phyloP scores from a whole-genome alignment of 2,329 filamentous ascomycete genomes.

The Knufia fluminis region DNA sequence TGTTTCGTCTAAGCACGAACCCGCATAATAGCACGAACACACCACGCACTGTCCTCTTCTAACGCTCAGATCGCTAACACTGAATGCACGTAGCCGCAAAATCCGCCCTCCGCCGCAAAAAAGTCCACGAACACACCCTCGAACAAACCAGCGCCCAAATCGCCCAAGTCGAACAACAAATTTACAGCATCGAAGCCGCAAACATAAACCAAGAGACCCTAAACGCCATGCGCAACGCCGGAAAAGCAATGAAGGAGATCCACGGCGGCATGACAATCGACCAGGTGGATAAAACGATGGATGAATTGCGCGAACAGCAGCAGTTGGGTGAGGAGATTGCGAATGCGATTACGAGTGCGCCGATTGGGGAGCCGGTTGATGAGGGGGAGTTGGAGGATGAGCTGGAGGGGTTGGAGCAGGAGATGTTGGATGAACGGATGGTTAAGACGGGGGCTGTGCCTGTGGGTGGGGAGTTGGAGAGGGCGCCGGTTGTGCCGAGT shows the following conservation, averaged over 20 bases:
- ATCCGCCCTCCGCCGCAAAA: conserved; percentile 84
- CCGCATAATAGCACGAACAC: no score
- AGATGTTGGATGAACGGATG: conserved; percentile 89
- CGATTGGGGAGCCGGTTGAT: conserved; percentile 62
- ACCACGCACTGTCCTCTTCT: no score
- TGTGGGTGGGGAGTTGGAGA: conserved; percentile 65
- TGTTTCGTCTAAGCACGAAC: no score
- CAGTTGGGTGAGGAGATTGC: conserved; percentile 88
- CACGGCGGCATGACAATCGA: conserved; percentile 85
- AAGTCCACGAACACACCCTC: conserved; percentile 81
- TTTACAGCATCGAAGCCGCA: conserved; percentile 92
- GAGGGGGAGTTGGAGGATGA: conserved; percentile 80
- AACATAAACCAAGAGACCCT: conserved; percentile 98
- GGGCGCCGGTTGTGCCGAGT: conserved; percentile 65
- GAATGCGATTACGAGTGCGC: conserved; percentile 67
- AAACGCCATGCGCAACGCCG: conserved; percentile 84
- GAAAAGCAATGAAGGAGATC: conserved; percentile 84
- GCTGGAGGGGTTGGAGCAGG: conserved; percentile 78
- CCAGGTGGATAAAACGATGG: conserved; percentile 93
- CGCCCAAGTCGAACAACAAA: conserved; percentile 84
- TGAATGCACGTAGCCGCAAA: conserved; percentile 63
- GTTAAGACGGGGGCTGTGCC: conserved; percentile 78
- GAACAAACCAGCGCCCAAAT: conserved; percentile 88
- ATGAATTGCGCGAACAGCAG: conserved; percentile 83
- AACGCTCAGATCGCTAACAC: neutral